Percentiles rank a stretch among this genome's conserved stretches.
These are phyloP conservation scores for Elaphomyces granulatus DNA, from an alignment of 495 filamentous ascomycete species.

Conservation along the genomic window DNA sequence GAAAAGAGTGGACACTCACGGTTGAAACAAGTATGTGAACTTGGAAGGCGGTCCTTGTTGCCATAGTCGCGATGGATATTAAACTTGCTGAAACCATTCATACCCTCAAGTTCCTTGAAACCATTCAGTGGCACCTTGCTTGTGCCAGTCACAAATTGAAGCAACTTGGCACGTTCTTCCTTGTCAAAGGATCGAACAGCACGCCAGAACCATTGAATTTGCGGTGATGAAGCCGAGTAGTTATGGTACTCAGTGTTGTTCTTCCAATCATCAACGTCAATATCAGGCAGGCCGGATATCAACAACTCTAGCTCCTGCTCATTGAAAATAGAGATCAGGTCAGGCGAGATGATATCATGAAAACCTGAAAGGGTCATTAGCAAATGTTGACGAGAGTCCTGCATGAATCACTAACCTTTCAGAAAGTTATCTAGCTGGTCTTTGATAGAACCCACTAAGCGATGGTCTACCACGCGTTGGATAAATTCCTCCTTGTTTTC, in stretches of 20 bases:
- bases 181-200: conserved; percentile 97
- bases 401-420: conserved; percentile 46
- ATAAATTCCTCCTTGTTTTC: conserved; percentile 99
- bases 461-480: conserved; percentile 84
- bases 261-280: conserved; percentile 99
- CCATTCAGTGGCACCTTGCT: conserved; percentile 98
- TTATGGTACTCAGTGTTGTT: conserved; percentile 97
- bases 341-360: conserved; percentile 92
- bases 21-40: conserved; percentile 98
- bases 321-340: conserved; percentile 95
- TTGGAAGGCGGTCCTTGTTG: conserved; percentile 91
- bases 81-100: conserved; percentile 97
- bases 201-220: conserved; percentile 99
- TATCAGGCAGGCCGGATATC: conserved; percentile 93
- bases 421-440: conserved; percentile 94
- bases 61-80: conserved; percentile 99
- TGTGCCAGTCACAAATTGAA: conserved; percentile 97
- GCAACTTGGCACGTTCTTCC: conserved; percentile 91
- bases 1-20: conserved; percentile 65
- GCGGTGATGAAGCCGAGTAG: conserved; percentile 83
- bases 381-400: conserved; percentile 1
- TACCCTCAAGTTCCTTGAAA: conserved; percentile 97
- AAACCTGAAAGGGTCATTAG: conserved; percentile 47
- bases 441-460: conserved; percentile 76
- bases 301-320: conserved; percentile 95